These are phyloP conservation scores for Hypsizygus marmoreus DNA, from an alignment of 768 basidiomycete genomes.

Conservation along the genomic window DNA sequence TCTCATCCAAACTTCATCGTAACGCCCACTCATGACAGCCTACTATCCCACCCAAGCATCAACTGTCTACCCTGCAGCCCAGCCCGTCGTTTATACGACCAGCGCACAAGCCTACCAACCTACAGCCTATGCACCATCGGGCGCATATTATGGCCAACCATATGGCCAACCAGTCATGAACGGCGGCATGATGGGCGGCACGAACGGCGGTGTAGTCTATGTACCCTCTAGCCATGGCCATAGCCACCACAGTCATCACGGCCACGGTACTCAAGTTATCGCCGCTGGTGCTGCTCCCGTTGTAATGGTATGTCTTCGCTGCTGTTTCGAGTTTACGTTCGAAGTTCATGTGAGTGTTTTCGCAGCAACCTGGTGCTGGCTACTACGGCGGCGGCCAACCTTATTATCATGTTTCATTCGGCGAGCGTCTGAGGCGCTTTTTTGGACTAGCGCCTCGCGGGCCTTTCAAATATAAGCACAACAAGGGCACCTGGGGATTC, in stretches of 20 bases:
- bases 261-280: conserved; percentile 23
- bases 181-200: no score
- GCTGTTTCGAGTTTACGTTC: neutral
- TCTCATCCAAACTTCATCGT: no score
- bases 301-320: conserved; percentile 26
- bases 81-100: conserved; percentile 36
- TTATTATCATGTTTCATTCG: conserved; percentile 35
- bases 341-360: conserved; percentile 1
- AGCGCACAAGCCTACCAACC: conserved; percentile 23
- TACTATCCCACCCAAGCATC: conserved; percentile 44
- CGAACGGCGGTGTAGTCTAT: conserved; percentile 8
- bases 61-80: conserved; percentile 17
- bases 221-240: conserved; percentile 22
- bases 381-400: conserved; percentile 17
- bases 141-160: conserved; percentile 16
- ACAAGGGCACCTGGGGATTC: conserved; percentile 54
- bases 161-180: no score
- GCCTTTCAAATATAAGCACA: conserved; percentile 44
- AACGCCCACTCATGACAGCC: conserved; percentile 25
- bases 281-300: conserved; percentile 26
- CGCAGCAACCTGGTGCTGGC: conserved; percentile 30
- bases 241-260: conserved; percentile 23
- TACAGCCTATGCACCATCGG: conserved; percentile 10
- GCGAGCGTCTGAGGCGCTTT: conserved; percentile 53
- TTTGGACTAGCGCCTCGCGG: conserved; percentile 48